Base-by-base conservation (phyloP, 371 early-diverging fungal species). In the Lichtheimia corymbifera region DNA sequence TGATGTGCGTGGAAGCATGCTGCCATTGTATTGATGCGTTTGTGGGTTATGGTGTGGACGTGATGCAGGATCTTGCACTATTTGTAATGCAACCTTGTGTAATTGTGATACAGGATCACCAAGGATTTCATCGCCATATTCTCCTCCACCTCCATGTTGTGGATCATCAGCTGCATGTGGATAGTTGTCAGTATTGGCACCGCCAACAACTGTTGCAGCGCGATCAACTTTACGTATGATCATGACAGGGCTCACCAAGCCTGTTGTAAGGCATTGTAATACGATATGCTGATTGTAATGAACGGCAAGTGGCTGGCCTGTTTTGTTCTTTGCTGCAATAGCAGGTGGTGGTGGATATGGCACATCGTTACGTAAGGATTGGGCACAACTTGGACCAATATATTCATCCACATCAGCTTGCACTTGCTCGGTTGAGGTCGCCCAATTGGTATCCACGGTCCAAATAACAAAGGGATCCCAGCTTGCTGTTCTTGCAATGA, bases 381-480 rank as follows among this genome's bases (percentile, higher is more conserved):
- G 47, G 2, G 56, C 44, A 27, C 62, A 52, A 5, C 35, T 45
- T 12, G 40, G 35, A 22, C 61, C 61, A 50, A 62, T 62, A 17
- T 62, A 62, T 22, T 62, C 62, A 13, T 55, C 56, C 15, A 47
- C 56, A 41, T 30, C 53, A 12, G 14, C 27, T 15, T 50, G 27
- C 13, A 52, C 50, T 49, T 35, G 28, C 14, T 24, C 45, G 1
- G 50, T 45, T 25, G 24, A 22, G 2, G 45, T 41, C 5, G 20
- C 50, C 56, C 62, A 62, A 4, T 40, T 41, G 24, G 56, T 62
- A 43, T 62, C 62, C 43, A 91, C 89, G 22, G 88, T 80, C 93
- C 93, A 94, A 61, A 94, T 89, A 30, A 91, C 83, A 73, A 93
- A 94, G 5, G 91, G 89, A 55, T 93, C 92, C 95, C 95, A 94